Base-by-base conservation (phyloP, 1,284 basidiomycete species). In the Sporisorium graminicola region DNA sequence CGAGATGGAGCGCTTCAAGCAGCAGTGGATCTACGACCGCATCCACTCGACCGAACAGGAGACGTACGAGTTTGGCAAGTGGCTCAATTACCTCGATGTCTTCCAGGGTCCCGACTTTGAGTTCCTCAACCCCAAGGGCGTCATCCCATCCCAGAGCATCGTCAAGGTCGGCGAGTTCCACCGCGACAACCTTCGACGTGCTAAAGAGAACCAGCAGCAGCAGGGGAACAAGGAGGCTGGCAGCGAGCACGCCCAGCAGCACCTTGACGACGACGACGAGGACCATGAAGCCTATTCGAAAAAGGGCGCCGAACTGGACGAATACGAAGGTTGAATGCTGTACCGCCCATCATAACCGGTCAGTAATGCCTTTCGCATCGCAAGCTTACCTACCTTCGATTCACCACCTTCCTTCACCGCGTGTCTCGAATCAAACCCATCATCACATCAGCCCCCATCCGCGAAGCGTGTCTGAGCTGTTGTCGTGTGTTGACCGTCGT, bases 11-110 rank as follows among this genome's bases (percentile, higher is more conserved):
- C 44, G n/a, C 24, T 85, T 85, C 64, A 85, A 85, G 64, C 77
- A 85, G 62, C 57, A 35, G 13, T 79, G 62, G 58, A 82, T 85
- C 61, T 85, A 85, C 66, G 75, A 85, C 31, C 68, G 79, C n/a
- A 85, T 85, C 60, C 71, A 77, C 40, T 87, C 89, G 68, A 91
- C 93, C 37, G 96, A 99, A 87, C 91, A 93, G 66, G 89, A 89
- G 40, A 89, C 90, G 74, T 91, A 91, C 67, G 88, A 94, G 27
- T 82, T 81, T 31, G 79, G 83, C 8, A 84, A 86, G 52, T 87
- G 86, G 86, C 73, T 87, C 50, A 86, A 86, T 63, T 85, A 86
- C 47, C 76, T 81, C 27, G 77, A 78, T 35, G 68, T 76, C 42
- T 81, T 82, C 64, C 65, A 74, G 37, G 77, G 81, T 5, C 77